These are phyloP conservation scores for Tricholoma sp. DNA, from an alignment of 768 basidiomycete genomes.

Conservation along the genomic window DNA sequence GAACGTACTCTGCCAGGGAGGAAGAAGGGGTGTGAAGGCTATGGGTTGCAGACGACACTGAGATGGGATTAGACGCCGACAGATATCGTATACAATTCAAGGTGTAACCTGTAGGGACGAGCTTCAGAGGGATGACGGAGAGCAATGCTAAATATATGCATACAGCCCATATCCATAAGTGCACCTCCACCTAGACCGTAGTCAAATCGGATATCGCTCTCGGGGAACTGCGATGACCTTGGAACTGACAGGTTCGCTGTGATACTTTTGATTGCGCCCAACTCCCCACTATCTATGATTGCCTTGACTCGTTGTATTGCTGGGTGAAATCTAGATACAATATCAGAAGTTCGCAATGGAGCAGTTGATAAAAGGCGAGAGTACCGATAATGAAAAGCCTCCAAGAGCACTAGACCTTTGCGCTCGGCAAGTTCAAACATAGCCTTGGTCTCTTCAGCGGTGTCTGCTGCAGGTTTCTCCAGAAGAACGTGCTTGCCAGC, in stretches of 20 bases:
- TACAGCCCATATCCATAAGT: slow-evolving; percentile 59
- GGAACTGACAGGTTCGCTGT: slow-evolving; percentile 32
- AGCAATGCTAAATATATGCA: slow-evolving; percentile 4
- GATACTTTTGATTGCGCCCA: slow-evolving; percentile 45
- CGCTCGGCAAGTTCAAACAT: slow-evolving; percentile 45
- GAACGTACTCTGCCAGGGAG: slow-evolving; percentile 14
- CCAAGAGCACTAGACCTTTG: slow-evolving; percentile 49
- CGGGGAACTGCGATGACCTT: slow-evolving; percentile 5
- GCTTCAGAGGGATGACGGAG: not conserved
- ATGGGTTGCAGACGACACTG: slow-evolving; percentile 31
- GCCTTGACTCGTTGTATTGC: slow-evolving; percentile 46
- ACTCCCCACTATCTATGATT: slow-evolving; percentile 48
- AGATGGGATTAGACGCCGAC: slow-evolving; percentile 31
- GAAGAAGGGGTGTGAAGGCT: slow-evolving; percentile 21
- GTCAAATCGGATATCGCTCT: slow-evolving; percentile 44
- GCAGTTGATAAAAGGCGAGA: not conserved
- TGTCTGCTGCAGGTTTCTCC: slow-evolving; percentile 53
- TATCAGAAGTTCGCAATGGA: slow-evolving; percentile 8
- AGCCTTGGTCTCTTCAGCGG: slow-evolving; percentile 40
- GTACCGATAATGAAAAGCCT: slow-evolving; percentile 51
- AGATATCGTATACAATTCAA: slow-evolving; percentile 42
- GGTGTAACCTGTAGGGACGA: slow-evolving; percentile 33
- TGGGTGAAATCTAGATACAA: slow-evolving; percentile 51
- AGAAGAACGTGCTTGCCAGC: slow-evolving; percentile 63
- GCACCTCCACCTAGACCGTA: slow-evolving; percentile 54